Conservation (phyloP, 78 protist genomes). For the Protostelium mycophagum region DNA sequence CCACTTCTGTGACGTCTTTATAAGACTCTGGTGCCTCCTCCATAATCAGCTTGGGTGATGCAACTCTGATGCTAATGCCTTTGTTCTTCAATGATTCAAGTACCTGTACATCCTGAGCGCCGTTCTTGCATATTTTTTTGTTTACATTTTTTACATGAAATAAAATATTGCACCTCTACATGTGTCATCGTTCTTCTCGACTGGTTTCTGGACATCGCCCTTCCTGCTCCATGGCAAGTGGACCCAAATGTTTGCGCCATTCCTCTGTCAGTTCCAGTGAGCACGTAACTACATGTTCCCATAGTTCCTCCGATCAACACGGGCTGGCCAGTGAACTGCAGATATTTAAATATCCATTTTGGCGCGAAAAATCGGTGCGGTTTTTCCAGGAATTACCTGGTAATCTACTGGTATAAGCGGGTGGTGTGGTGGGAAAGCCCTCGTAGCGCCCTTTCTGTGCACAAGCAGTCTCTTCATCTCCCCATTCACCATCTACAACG, state of each 20-base stretch:
- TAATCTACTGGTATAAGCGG: constrained; percentile 93
- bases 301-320: constrained; percentile 95
- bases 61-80: constrained; percentile 85
- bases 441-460: constrained; percentile 95
- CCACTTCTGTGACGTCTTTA: constrained; percentile 81
- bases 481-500: constrained; percentile 90
- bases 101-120: no score
- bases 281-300: constrained; percentile 90
- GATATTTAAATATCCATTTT: no score
- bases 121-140: constrained; percentile 8
- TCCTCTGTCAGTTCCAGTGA: constrained; percentile 88
- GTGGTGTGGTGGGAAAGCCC: constrained; percentile 96
- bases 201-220: constrained; percentile 81
- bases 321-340: constrained; percentile 87
- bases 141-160: not conserved
- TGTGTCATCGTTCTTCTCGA: constrained; percentile 56
- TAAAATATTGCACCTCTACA: not conserved
- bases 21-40: constrained; percentile 94
- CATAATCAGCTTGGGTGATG: constrained; percentile 83
- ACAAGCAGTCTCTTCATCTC: constrained; percentile 72
- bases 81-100: constrained; percentile 51
- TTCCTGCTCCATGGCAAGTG: constrained; percentile 97
- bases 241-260: constrained; percentile 85
- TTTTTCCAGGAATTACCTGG: no score
- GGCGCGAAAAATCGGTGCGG: no score